Evolutionary conservation across 495 filamentous ascomycete genomes (phyloP).

Genomic region (Staphylotrichum tortipilum): DNA sequence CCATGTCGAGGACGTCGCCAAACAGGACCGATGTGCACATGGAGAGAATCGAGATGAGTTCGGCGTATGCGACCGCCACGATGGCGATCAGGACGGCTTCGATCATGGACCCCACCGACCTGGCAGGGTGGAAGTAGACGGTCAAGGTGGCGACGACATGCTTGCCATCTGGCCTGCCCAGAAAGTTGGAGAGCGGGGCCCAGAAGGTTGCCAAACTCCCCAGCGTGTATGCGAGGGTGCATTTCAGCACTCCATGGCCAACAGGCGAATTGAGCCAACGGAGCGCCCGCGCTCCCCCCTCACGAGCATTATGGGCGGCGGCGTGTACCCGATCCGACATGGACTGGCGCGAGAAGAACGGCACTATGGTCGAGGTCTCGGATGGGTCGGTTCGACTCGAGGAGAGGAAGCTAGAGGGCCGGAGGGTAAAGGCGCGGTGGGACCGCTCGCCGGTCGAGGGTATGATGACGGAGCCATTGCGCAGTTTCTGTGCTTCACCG

Average conservation of each 20-base stretch:
- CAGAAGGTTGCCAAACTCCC: constrained; percentile 85
- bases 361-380: constrained; percentile 1
- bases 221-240: constrained; percentile 82
- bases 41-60: constrained; percentile 69
- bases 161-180: constrained; percentile 89
- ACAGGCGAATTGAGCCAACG: constrained; percentile 42
- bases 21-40: constrained; percentile 81
- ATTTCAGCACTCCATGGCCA: constrained; percentile 78
- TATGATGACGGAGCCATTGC: constrained; percentile 53
- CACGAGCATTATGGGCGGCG: constrained; percentile 22
- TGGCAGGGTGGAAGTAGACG: constrained; percentile 94
- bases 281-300: constrained; percentile 20
- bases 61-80: constrained; percentile 74
- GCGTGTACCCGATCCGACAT: constrained; percentile 21
- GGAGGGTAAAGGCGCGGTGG: constrained; percentile 49
- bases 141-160: constrained; percentile 90
- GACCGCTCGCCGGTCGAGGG: constrained; percentile 53
- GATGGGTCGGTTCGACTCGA: constrained; percentile 22
- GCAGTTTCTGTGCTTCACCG: constrained; percentile 38
- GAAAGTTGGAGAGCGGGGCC: constrained; percentile 55
- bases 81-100: constrained; percentile 79
- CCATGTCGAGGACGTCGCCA: constrained; percentile 51
- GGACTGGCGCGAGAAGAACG: constrained; percentile 16
- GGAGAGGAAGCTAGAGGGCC: constrained; percentile 18
- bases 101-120: constrained; percentile 82